Evolutionary conservation across 164 flowering plant species (phyloP), one percentile per base, ranked within the genome.

Genomic region (Brasenia schreberi): DNA sequence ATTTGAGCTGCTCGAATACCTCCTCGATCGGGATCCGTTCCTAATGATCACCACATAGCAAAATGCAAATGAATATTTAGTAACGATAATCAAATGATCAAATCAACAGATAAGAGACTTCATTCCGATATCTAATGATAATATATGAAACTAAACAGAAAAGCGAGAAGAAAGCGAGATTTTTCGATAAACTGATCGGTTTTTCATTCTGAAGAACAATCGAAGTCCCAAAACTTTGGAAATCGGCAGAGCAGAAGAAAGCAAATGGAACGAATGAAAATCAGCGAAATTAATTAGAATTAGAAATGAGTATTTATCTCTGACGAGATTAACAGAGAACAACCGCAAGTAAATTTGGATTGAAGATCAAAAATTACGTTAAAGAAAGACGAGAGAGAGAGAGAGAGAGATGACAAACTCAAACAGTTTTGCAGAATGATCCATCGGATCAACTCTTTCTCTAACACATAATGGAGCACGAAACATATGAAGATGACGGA

Each of bases 21-120:
- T 88, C 97, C 11, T 81, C 90, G 12, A 88, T 66, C 0, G 94
- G 90, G 43, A 90, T 85, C 7, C 72, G 69, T 70, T 86, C 91
- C 93, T 87, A 58, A 65, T 76, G 10, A 63, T 5, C 9, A 6
- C 4, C 6, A 70, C 2, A 65, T 4, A 11, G 9, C 6, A 65
- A 5, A 0, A 49, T 19, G 11, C n/a, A 58, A 39, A 10, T 45
- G 19, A 64, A 23, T 10, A 33, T 11, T 7, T 1, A 33, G 10
- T 62, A 16, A 62, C 16, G 12, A 0, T 12, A 62, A 14, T 19
- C 39, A 23, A 19, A 18, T 7, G 60, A 12, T 56, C 60, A 12
- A n/a, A 56, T 56, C 14, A 12, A 56, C 60, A 12, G 17, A 56
- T 56, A n/a, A n/a, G 14, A n/a, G 18, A 12, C 17, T n/a, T 56